A percentile compares a stretch with the other conserved stretches of the same genome.
Conservation (phyloP, 2,329 filamentous ascomycete genomes). For the Graphilbum fragrans region DNA sequence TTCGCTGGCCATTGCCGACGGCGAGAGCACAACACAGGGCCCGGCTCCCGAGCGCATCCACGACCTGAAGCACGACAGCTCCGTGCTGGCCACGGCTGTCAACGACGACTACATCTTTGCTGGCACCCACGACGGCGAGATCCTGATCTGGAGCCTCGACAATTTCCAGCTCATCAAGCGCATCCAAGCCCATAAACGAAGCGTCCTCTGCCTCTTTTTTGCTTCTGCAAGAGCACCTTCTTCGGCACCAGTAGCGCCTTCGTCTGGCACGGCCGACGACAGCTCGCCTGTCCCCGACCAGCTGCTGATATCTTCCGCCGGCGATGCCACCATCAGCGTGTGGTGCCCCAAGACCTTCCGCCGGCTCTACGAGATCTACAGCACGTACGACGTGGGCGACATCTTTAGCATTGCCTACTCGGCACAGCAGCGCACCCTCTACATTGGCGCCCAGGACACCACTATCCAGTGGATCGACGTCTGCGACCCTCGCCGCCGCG, state of each 20-base stretch:
- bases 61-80: slow-evolving; percentile 63
- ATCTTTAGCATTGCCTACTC: slow-evolving; percentile 94
- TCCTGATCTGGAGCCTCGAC: slow-evolving; percentile 79
- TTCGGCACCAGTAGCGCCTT: neutral
- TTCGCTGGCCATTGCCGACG: slow-evolving; percentile 7
- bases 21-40: slow-evolving; percentile 8
- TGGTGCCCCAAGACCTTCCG: slow-evolving; percentile 72
- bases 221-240: slow-evolving; percentile 42
- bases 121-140: slow-evolving; percentile 86
- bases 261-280: slow-evolving; percentile 48
- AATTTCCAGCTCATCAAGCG: slow-evolving; percentile 72
- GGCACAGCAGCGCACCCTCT: slow-evolving; percentile 64
- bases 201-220: slow-evolving; percentile 74
- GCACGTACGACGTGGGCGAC: slow-evolving; percentile 87
- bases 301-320: slow-evolving; percentile 82
- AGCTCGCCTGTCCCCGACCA: slow-evolving; percentile 22
- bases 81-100: slow-evolving; percentile 71
- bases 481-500: slow-evolving; percentile 47
- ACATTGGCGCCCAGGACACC: slow-evolving; percentile 88
- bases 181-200: slow-evolving; percentile 83
- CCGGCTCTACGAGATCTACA: slow-evolving; percentile 81
- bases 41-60: slow-evolving; percentile 54
- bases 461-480: slow-evolving; percentile 88
- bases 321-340: slow-evolving; percentile 87
- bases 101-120: slow-evolving; percentile 77